Percentiles rank a stretch among this genome's conserved stretches.
phyloP scores from a whole-genome alignment of 2,329 filamentous ascomycete genomes.

The Tetracladium maxilliforme region DNA sequence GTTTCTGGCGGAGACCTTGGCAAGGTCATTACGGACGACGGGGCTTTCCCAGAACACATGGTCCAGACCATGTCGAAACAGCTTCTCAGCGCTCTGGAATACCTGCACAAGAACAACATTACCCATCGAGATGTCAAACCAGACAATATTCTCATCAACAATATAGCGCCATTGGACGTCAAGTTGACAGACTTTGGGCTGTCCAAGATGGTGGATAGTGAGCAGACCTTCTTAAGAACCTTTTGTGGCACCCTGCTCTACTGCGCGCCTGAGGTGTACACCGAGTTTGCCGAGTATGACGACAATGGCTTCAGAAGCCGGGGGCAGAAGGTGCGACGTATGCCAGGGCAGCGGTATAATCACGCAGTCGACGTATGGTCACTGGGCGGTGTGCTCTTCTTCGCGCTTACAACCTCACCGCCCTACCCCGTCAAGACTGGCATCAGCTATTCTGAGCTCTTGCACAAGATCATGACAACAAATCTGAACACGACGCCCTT shows the following conservation, averaged over 20 bases:
- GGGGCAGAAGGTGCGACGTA: conserved; percentile 28
- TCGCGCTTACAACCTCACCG: conserved; percentile 61
- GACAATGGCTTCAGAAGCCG: conserved; percentile 45
- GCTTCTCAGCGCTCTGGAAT: conserved; percentile 68
- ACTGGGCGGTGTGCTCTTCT: conserved; percentile 82
- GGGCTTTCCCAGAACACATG: conserved; percentile 49
- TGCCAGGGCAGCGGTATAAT: conserved; percentile 53
- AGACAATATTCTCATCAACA: conserved; percentile 84
- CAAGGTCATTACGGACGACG: conserved; percentile 47
- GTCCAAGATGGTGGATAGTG: conserved; percentile 83
- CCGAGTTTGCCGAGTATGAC: conserved; percentile 53
- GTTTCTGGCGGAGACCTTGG: conserved; percentile 73
- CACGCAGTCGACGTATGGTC: conserved; percentile 96
- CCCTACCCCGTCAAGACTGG: conserved; percentile 71
- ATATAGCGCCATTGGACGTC: conserved; percentile 57
- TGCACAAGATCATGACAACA: conserved; percentile 75
- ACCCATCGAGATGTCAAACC: conserved; percentile 98
- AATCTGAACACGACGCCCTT: conserved; percentile 54
- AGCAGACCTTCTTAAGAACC: conserved; percentile 85
- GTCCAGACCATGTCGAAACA: conserved; percentile 62
- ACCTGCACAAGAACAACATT: conserved; percentile 77
- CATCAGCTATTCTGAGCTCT: conserved; percentile 59
- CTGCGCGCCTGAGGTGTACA: conserved; percentile 93
- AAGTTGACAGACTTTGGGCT: conserved; percentile 95
- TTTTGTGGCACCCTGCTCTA: conserved; percentile 95